phyloP scores from a whole-genome alignment of 371 early-diverging fungal species.

The Actinomortierella ambigua region DNA sequence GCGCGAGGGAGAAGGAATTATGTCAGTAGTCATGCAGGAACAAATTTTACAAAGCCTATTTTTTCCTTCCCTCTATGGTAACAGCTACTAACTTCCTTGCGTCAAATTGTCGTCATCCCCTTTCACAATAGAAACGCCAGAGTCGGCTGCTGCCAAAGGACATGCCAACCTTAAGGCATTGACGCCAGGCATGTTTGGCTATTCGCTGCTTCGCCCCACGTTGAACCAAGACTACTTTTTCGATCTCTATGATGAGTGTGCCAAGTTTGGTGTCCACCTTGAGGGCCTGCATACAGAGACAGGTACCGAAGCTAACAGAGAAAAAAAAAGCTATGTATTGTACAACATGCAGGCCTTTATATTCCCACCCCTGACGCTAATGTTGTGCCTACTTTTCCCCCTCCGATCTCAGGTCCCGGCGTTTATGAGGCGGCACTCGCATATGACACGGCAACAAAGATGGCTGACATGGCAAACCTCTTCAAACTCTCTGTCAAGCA shows the following conservation, averaged over 20 bases:
- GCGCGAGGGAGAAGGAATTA: no score
- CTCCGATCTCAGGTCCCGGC: constrained; percentile 66
- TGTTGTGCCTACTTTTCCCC: no score
- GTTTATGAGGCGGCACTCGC: constrained; percentile 83
- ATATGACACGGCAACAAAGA: constrained; percentile 66
- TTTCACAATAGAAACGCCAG: constrained; percentile 65
- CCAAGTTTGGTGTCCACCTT: constrained; percentile 65
- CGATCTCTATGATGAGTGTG: constrained; percentile 71
- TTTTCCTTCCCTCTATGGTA: no score
- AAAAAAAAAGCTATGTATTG: background rate
- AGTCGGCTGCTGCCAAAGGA: constrained; percentile 62
- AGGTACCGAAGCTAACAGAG: constrained; percentile 31
- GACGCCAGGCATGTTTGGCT: constrained; percentile 86
- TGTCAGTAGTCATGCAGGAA: no score
- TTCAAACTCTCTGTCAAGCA: constrained; percentile 85
- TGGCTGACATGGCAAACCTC: constrained; percentile 77
- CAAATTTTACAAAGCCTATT: no score
- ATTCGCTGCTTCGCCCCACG: constrained; percentile 74
- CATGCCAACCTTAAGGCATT: constrained; percentile 59
- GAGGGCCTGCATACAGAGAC: constrained; percentile 88
- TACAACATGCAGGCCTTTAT: background rate
- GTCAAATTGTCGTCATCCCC: background rate
- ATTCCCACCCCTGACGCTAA: no score
- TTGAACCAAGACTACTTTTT: constrained; percentile 75
- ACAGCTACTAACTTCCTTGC: no score